Evolutionary conservation across 768 basidiomycete genomes (phyloP).

Genomic region (Rhodotorula paludigena): DNA sequence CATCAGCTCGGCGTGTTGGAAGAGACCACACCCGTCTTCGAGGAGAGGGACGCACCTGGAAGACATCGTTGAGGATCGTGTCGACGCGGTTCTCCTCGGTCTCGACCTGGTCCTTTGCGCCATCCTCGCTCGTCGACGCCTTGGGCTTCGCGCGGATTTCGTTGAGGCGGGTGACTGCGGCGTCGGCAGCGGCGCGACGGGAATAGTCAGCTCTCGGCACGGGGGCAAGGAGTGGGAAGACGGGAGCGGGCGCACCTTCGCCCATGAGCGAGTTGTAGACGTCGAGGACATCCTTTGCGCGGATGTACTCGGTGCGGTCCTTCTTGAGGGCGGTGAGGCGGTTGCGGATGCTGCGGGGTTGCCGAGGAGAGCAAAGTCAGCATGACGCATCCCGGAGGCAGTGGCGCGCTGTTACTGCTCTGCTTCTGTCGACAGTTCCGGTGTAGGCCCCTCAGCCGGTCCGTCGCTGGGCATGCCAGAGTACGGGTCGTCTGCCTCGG

Average conservation of each 20-base stretch:
- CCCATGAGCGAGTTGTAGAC: conserved; percentile 90
- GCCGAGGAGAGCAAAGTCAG: conserved; percentile 9
- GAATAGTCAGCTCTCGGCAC: not conserved
- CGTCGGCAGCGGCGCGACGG: not conserved
- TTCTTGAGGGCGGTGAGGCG: conserved; percentile 90
- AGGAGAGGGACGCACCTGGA: conserved; percentile 51
- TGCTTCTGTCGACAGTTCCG: too few species aligned
- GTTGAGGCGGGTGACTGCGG: conserved; percentile 70
- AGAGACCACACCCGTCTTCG: too few species aligned
- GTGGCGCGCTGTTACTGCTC: too few species aligned
- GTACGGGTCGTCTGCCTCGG: too few species aligned
- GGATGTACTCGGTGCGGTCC: conserved; percentile 85
- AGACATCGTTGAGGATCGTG: conserved; percentile 91
- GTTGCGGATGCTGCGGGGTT: conserved; percentile 77
- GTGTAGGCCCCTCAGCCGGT: too few species aligned
- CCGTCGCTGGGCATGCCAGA: too few species aligned
- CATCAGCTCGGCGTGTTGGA: not conserved
- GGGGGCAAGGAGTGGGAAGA: conserved; percentile 1
- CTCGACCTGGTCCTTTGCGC: not conserved
- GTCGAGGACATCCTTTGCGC: conserved; percentile 83
- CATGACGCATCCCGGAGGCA: too few species aligned
- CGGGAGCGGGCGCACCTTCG: conserved; percentile 60
- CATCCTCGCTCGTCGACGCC: conserved; percentile 50
- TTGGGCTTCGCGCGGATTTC: conserved; percentile 60
- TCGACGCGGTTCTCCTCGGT: conserved; percentile 70